Evolutionary conservation across 768 basidiomycete genomes (phyloP).

Genomic region (Pulveroboletus sp.): DNA sequence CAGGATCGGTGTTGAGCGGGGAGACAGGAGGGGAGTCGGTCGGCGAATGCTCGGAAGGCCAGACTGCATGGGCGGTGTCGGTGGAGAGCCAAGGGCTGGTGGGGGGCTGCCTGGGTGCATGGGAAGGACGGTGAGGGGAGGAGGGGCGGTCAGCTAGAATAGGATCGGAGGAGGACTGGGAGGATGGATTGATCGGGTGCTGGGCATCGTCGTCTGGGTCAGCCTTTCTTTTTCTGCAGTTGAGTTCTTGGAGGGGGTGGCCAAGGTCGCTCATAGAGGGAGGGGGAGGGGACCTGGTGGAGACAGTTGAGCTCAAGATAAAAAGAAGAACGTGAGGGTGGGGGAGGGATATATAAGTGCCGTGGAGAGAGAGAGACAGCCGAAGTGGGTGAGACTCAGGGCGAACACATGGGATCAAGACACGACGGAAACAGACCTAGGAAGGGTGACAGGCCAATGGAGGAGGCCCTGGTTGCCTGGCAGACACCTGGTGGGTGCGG

Average conservation of each 20-base stretch:
- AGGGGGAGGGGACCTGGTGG: slow-evolving; percentile 13
- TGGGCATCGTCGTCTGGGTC: slow-evolving; percentile 43
- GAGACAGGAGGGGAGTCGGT: slow-evolving; percentile 31
- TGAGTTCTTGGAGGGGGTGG: slow-evolving; percentile 43
- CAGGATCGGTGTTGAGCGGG: slow-evolving; percentile 36
- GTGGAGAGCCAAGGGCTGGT: slow-evolving; percentile 29
- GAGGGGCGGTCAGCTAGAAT: slow-evolving; percentile 34
- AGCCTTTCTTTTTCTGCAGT: slow-evolving; percentile 68
- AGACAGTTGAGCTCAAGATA: slow-evolving; percentile 10
- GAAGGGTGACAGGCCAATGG: slow-evolving; percentile 1
- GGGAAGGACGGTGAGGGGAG: slow-evolving; percentile 23
- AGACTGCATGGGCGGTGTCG: slow-evolving; percentile 25
- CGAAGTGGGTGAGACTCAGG: slow-evolving; percentile 31
- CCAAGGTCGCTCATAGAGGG: slow-evolving; percentile 58
- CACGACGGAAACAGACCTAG: slow-evolving; percentile 24
- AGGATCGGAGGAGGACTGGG: slow-evolving; percentile 23
- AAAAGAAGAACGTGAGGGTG: slow-evolving; percentile 11
- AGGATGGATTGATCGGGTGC: slow-evolving; percentile 31
- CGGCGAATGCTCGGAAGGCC: slow-evolving; percentile 40
- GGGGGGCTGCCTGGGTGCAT: slow-evolving; percentile 41
- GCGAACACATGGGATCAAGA: slow-evolving; percentile 28
- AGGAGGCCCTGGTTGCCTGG: slow-evolving; percentile 27
- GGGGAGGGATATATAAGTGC: slow-evolving; percentile 32
- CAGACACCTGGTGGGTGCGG: slow-evolving; percentile 24
- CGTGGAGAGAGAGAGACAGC: slow-evolving; percentile 5